Percentiles rank a stretch among this genome's conserved stretches.
Conservation (phyloP, 2,329 filamentous ascomycete genomes). For the Lachnellula occidentalis region DNA sequence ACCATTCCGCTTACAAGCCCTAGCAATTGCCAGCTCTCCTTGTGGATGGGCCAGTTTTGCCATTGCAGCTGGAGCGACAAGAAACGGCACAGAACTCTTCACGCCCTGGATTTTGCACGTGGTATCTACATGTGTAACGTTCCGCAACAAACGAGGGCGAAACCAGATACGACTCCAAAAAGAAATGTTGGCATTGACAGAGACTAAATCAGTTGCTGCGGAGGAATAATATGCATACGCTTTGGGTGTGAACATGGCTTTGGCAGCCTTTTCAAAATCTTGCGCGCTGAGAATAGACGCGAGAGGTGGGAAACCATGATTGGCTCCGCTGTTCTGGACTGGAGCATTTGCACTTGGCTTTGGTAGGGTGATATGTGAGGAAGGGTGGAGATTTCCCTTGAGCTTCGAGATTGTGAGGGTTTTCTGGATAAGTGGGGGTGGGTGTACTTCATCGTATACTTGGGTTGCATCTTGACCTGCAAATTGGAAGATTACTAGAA, state of each 20-base stretch:
- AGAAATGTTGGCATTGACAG: slow-evolving; percentile 48
- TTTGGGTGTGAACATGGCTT: slow-evolving; percentile 48
- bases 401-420: background rate
- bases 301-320: slow-evolving; percentile 30
- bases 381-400: background rate
- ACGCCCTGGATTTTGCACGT: slow-evolving; percentile 47
- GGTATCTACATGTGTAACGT: slow-evolving; percentile 47
- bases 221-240: slow-evolving; percentile 62
- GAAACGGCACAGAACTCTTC: slow-evolving; percentile 48
- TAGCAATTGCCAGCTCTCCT: slow-evolving; percentile 54
- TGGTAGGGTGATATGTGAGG: background rate
- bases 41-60: slow-evolving; percentile 55
- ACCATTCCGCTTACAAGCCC: slow-evolving; percentile 42
- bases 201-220: slow-evolving; percentile 60
- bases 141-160: slow-evolving; percentile 49
- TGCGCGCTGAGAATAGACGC: slow-evolving; percentile 36
- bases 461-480: slow-evolving; percentile 45
- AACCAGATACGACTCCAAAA: slow-evolving; percentile 50
- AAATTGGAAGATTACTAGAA: slow-evolving; percentile 38
- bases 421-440: background rate
- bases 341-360: slow-evolving; percentile 44
- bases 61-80: slow-evolving; percentile 58
- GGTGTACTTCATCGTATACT: background rate
- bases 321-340: slow-evolving; percentile 20
- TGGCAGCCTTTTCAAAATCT: slow-evolving; percentile 54